Conservation (phyloP, 371 early-diverging fungal genomes). For the Mortierella sp. region DNA sequence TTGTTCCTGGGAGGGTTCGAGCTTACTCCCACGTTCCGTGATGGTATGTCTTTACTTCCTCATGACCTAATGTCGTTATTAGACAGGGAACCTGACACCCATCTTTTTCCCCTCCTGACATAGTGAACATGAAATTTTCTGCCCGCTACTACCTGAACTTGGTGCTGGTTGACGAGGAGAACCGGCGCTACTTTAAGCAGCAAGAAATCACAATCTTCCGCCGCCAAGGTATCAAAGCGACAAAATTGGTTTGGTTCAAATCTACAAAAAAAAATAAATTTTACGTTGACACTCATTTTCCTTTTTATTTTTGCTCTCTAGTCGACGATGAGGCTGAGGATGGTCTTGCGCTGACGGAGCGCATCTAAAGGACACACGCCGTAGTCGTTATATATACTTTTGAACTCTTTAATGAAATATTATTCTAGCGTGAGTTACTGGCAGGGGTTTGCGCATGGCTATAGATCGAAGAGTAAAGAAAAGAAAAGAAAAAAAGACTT, state of each 20-base stretch:
- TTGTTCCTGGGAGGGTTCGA: slow-evolving; percentile 97
- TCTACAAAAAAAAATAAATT: background rate
- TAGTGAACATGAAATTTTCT: slow-evolving; percentile 96
- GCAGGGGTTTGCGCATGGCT: no score
- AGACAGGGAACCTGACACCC: background rate
- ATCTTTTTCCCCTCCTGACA: background rate
- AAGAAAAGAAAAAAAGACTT: no score
- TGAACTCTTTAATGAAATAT: no score
- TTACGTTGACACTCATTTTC: background rate
- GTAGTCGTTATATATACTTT: background rate
- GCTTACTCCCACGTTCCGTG: slow-evolving; percentile 87
- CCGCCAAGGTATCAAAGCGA: slow-evolving; percentile 50
- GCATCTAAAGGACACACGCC: slow-evolving; percentile 5
- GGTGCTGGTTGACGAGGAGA: slow-evolving; percentile 98
- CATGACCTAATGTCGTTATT: background rate
- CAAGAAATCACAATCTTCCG: slow-evolving; percentile 94
- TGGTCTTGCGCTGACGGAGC: slow-evolving; percentile 11
- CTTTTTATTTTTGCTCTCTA: background rate
- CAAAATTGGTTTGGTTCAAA: background rate
- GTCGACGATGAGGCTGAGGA: slow-evolving; percentile 34
- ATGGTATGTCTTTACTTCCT: slow-evolving; percentile 27
- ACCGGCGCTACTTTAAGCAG: slow-evolving; percentile 97
- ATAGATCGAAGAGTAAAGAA: no score
- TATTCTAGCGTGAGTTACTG: no score
- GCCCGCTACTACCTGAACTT: slow-evolving; percentile 97